These are phyloP conservation scores for Chloromonas sp. DNA, from an alignment of 163 green algal genomes.

Conservation along the genomic window DNA sequence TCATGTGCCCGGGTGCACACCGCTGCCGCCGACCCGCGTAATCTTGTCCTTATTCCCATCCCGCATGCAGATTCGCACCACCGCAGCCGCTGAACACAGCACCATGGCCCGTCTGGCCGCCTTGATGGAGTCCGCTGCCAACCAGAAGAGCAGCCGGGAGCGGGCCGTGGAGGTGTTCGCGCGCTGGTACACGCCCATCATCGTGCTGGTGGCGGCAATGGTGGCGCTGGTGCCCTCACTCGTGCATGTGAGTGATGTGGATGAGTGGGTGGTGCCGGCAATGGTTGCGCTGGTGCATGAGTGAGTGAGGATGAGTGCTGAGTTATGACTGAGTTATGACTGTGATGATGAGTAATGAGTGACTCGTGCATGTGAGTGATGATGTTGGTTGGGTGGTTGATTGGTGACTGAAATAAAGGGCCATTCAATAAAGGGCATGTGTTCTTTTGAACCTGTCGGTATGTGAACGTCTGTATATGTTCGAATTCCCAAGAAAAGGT, in stretches of 20 bases:
- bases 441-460: not conserved
- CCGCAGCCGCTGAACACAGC: not conserved
- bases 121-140: conserved; percentile 23
- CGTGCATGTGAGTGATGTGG: conserved; percentile 10
- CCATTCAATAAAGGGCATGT: conserved; percentile 4
- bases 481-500: not conserved
- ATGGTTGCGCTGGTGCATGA: too few species aligned
- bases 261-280: not conserved
- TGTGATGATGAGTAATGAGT: too few species aligned
- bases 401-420: not conserved
- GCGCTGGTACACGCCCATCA: conserved; percentile 46
- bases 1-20: not conserved
- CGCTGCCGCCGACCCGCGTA: not conserved
- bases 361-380: too few species aligned
- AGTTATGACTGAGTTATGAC: too few species aligned
- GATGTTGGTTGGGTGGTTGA: too few species aligned
- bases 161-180: conserved; percentile 45
- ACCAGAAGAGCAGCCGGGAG: conserved; percentile 17
- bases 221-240: conserved; percentile 16
- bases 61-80: conserved; percentile 2
- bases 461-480: not conserved
- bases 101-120: conserved; percentile 20
- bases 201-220: conserved; percentile 17
- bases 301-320: too few species aligned
- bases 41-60: not conserved